Conservation (phyloP, 2,329 filamentous ascomycete genomes). For the Shiraia bambusicola region DNA sequence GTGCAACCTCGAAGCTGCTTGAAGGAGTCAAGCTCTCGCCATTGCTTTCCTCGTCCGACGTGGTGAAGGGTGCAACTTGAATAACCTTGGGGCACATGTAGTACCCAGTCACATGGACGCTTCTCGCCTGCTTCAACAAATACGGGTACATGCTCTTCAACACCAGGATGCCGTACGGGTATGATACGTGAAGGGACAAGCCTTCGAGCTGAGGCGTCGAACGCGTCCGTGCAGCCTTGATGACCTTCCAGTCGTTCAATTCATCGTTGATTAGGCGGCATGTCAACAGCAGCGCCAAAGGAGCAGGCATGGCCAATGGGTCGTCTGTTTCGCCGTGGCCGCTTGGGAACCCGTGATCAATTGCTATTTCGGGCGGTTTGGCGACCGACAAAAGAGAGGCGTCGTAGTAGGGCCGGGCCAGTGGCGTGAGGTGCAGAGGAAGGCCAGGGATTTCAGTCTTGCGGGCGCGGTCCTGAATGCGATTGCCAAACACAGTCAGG, state of each 20-base stretch:
- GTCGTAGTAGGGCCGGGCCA: constrained; percentile 38
- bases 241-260: constrained; percentile 29
- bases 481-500: constrained; percentile 30
- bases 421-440: constrained; percentile 38
- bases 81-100: constrained; percentile 27
- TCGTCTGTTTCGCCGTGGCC: constrained; percentile 13
- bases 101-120: constrained; percentile 45
- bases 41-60: constrained; percentile 10
- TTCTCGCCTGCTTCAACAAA: constrained; percentile 44
- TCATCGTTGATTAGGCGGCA: constrained; percentile 41
- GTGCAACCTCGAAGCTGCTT: constrained; percentile 13
- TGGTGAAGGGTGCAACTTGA: constrained; percentile 1
- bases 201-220: constrained; percentile 10
- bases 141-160: constrained; percentile 43
- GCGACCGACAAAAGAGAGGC: constrained; percentile 34
- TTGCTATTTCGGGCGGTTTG: constrained; percentile 25
- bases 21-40: constrained; percentile 16
- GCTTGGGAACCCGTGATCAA: constrained; percentile 12
- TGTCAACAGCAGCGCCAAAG: constrained; percentile 30
- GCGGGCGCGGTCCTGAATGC: constrained; percentile 28
- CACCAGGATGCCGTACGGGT: constrained; percentile 46
- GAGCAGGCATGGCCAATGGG: constrained; percentile 17
- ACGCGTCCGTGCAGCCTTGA: constrained; percentile 13
- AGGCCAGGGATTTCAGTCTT: constrained; percentile 38
- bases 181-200: constrained; percentile 46